These are phyloP conservation scores for Backusella westeae DNA, from an alignment of 192 early-diverging fungal genomes.

Conservation along the genomic window DNA sequence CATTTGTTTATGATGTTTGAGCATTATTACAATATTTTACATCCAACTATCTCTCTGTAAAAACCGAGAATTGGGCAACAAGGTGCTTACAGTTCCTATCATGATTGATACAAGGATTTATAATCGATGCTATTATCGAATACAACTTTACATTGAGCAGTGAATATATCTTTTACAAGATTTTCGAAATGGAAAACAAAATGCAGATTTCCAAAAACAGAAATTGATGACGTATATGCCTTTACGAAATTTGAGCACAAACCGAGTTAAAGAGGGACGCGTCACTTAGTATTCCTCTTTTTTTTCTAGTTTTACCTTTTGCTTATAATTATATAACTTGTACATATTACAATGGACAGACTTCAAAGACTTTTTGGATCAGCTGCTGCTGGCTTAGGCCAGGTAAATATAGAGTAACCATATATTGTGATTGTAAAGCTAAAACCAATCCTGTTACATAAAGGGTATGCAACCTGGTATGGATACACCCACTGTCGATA, in stretches of 20 bases:
- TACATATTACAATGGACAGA: constrained; percentile 49
- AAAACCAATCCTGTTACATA: neutral
- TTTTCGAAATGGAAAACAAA: neutral
- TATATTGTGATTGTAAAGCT: neutral
- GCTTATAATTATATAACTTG: neutral
- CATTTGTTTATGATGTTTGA: too few relatives aligned
- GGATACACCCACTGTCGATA: constrained; percentile 95
- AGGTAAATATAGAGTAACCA: constrained; percentile 5
- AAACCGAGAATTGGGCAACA: neutral
- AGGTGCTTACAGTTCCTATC: too few relatives aligned
- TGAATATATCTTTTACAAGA: neutral
- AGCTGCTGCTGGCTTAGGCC: constrained; percentile 46
- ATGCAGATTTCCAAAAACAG: neutral
- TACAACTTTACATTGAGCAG: too few relatives aligned
- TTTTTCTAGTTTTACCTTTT: constrained; percentile 6
- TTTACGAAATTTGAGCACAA: neutral
- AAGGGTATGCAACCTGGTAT: constrained; percentile 57
- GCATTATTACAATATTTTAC: too few relatives aligned
- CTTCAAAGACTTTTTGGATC: constrained; percentile 59
- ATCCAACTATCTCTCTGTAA: too few relatives aligned
- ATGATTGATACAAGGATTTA: too few relatives aligned
- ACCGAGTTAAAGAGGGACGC: neutral
- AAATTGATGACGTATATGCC: neutral
- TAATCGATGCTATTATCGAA: too few relatives aligned
- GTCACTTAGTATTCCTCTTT: neutral